Evolutionary conservation across 2,329 filamentous ascomycete genomes (phyloP), one percentile per base, ranked within the genome.

Genomic region (Alternaria brassicicola): DNA sequence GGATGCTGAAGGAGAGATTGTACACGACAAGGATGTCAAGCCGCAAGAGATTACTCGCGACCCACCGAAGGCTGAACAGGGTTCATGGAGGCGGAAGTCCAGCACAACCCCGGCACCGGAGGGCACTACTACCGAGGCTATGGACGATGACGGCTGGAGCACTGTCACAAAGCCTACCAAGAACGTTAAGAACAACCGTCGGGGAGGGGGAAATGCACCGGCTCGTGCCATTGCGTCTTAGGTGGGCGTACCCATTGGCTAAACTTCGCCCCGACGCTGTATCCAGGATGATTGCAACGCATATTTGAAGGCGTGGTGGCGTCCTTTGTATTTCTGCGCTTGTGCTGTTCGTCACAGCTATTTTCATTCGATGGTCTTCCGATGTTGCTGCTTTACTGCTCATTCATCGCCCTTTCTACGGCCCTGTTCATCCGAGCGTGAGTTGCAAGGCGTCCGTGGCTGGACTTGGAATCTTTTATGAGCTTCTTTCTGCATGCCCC

Each of bases 121-220:
- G 4, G 76, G 76, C 33, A 71, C 76, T 38, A 81, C 80, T 28
- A 79, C 82, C 17, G 78, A 83, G 67, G 68, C 69, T 13, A 70
- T 83, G 43, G 82, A 84, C 50, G 82, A 83, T 9, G 83, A 84
- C 50, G 83, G 83, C 63, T 85, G 82, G 82, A 83, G 79, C 67
- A 84, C 82, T 36, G 83, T 85, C 43, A 74, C 79, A 30, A 78
- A 79, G 49, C 79, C 82, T 62, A 70, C 75, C 31, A 82, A 82
- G 74, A 73, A 68, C 54, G 46, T 69, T 17, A 63, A 66, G 59
- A 66, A 61, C 57, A 80, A 77, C 65, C 78, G 75, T 59, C 75
- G 78, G 47, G 78, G 80, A 62, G 75, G 75, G 25, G 75, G 75
- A 26, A 75, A 75, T 28, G 68, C 73, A 42, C 68, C 71, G 26